A percentile compares a stretch with the other conserved stretches of the same genome.
phyloP scores from a whole-genome alignment of 768 basidiomycete species.

The Rhizopogon sp. region DNA sequence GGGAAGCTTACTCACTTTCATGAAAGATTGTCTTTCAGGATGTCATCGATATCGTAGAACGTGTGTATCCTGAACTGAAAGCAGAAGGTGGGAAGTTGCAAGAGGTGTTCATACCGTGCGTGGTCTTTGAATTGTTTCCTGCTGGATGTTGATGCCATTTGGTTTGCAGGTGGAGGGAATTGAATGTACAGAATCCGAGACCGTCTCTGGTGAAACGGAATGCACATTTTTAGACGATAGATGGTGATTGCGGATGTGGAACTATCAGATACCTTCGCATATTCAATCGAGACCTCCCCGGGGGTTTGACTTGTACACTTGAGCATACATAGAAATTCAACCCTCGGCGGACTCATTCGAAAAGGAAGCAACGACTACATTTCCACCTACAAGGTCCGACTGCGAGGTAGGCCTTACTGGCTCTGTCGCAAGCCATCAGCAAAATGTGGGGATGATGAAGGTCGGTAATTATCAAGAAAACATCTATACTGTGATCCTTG shows the following conservation, averaged over 20 bases:
- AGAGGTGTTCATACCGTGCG: constrained; percentile 57
- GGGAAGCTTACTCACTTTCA: neutral
- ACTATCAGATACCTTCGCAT: neutral
- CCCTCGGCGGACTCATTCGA: neutral
- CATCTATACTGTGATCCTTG: too few relatives aligned
- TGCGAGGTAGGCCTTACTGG: neutral
- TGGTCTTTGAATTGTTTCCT: constrained; percentile 9
- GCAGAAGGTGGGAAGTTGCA: constrained; percentile 44
- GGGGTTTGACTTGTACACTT: neutral
- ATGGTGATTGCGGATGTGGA: neutral
- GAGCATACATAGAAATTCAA: too few relatives aligned
- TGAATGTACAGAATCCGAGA: constrained; percentile 15
- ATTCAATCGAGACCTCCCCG: too few relatives aligned
- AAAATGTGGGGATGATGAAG: neutral
- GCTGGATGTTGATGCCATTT: constrained; percentile 1
- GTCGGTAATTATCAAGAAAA: too few relatives aligned
- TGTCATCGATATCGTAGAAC: constrained; percentile 51
- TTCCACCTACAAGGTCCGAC: neutral
- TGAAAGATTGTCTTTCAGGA: constrained; percentile 61
- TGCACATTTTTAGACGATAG: neutral
- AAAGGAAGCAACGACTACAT: neutral
- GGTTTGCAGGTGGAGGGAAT: constrained; percentile 19
- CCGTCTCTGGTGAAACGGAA: constrained; percentile 16
- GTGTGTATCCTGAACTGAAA: constrained; percentile 56
- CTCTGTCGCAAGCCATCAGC: neutral